Evolutionary conservation across 257 asterid genomes (phyloP), one percentile per base, ranked within the genome.

Genomic region (Nicotiana obtusifolia): DNA sequence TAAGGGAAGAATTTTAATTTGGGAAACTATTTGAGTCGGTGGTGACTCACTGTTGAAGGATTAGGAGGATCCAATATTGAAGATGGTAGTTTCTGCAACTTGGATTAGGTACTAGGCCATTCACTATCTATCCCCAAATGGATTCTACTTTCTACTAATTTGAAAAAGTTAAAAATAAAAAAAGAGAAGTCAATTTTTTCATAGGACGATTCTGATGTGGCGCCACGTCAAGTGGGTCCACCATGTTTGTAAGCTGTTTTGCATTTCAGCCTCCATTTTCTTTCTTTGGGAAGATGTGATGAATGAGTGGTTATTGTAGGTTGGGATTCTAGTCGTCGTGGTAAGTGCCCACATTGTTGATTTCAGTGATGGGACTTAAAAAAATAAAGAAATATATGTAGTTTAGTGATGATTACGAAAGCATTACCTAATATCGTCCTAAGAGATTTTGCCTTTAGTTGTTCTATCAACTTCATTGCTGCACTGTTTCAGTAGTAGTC

Each of bases 401-500:
- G 56, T 22, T 71, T 71, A 57, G 78, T 71, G 79, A 24, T 22
- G 61, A 73, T 24, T 47, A 24, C 2, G 41, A 73, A 52, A 14
- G 79, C 41, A 47, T 61, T 24, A 47, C 41, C 22, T 47, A 20
- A 13, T 69, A 41, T 73, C 3, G 8, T 47, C 41, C 61, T 22
- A 73, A 47, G 61, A 22, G 26, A 73, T 44, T 17, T 37, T 41
- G 0, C 14, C 24, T 22, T 24, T 47, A 49, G 79, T 47, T 47
- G 41, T 73, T 47, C 61, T 73, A 73, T 47, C 79, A 47, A 47
- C 79, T 73, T 73, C 79, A 73, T 71, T 71, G 60, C 37, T 71
- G 22, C 37, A 44, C 16, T 22, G 47, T 44, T 7, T 81, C 16
- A 2, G 30, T 33, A 71, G 53, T 37, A n/a, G 52, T 22, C 14